Evolutionary conservation across 2,329 filamentous ascomycete species (phyloP).

Genomic region (Alternaria sp.): DNA sequence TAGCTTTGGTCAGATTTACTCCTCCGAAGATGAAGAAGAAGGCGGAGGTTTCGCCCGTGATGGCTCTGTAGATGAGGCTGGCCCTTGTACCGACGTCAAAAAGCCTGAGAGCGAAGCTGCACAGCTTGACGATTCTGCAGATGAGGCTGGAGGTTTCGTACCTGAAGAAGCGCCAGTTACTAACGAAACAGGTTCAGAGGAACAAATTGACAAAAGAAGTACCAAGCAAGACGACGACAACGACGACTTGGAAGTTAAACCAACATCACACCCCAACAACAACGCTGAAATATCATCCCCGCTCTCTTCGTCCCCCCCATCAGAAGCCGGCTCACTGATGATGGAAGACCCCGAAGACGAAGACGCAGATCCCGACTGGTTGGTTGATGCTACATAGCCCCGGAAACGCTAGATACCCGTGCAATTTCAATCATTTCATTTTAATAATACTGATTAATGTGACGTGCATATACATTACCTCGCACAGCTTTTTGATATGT

Average conservation of each 20-base stretch:
- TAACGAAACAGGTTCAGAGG: background rate
- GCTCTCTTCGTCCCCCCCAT: conserved; percentile 33
- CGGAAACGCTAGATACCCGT: background rate
- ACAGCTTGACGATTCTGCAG: conserved; percentile 43
- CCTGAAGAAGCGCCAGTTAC: conserved; percentile 3
- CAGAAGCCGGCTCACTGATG: conserved; percentile 60
- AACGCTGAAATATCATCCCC: conserved; percentile 12
- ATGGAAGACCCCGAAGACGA: conserved; percentile 72
- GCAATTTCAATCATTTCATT: background rate
- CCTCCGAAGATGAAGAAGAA: conserved; percentile 35
- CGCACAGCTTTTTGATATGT: background rate
- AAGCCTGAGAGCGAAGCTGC: conserved; percentile 51
- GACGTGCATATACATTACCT: background rate
- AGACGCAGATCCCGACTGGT: conserved; percentile 71
- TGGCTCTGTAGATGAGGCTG: conserved; percentile 5
- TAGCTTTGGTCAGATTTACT: conserved; percentile 38
- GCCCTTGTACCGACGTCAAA: conserved; percentile 4
- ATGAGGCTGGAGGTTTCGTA: conserved; percentile 28
- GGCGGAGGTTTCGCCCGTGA: conserved; percentile 33
- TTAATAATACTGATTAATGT: background rate
- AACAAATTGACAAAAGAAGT: background rate
- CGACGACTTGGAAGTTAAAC: background rate
- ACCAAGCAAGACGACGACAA: background rate
- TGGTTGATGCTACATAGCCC: conserved; percentile 48
- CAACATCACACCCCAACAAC: background rate